Conservation (phyloP, 169 alveolate genomes). For the Eimeria zaria region DNA sequence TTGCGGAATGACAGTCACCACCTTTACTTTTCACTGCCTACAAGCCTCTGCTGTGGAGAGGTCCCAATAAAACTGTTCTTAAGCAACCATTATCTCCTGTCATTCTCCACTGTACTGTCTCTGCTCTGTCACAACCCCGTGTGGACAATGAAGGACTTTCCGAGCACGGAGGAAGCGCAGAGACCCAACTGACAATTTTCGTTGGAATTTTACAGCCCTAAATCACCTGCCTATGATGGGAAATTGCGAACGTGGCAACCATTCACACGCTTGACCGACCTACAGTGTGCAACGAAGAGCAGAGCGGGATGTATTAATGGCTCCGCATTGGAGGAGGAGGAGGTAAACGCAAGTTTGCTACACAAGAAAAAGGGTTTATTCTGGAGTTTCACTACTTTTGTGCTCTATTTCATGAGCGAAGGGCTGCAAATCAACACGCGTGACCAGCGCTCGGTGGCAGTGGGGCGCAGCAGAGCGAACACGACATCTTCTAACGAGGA, state of each 20-base stretch:
- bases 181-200: neutral
- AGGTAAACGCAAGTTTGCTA: neutral
- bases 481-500: neutral
- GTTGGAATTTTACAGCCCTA: neutral
- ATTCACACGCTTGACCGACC: neutral
- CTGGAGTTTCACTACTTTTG: neutral
- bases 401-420: slow-evolving; percentile 10
- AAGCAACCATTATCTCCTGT: neutral
- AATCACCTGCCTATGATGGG: neutral
- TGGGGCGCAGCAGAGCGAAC: neutral
- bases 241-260: neutral
- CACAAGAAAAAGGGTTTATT: neutral
- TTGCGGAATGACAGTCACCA: too few relatives aligned
- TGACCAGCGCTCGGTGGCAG: slow-evolving; percentile 14
- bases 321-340: neutral
- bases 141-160: neutral
- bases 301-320: neutral
- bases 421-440: neutral
- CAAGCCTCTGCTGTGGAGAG: neutral
- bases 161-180: neutral
- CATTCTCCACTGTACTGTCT: neutral
- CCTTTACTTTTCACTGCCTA: neutral
- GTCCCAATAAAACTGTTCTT: neutral
- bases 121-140: neutral
- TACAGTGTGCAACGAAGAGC: neutral